Percentiles rank a stretch among this genome's conserved stretches.
Conservation (phyloP, 2,329 filamentous ascomycete species). For the Paecilomyces sp. region DNA sequence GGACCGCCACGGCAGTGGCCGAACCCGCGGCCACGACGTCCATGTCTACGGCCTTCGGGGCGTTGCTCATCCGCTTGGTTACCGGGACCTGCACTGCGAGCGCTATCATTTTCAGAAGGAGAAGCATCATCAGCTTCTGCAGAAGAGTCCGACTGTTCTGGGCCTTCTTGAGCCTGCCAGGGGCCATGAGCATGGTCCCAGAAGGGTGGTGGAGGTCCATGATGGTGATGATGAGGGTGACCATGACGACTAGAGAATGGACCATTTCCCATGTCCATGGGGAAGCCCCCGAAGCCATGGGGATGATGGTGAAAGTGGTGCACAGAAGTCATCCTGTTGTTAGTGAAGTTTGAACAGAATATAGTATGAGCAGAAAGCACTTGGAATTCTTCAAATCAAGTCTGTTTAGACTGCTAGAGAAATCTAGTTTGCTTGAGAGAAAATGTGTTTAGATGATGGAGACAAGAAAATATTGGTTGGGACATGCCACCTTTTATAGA, state of each 20-base stretch:
- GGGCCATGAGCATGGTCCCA: background rate
- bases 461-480: background rate
- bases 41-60: conserved; percentile 4
- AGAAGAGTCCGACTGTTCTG: conserved; percentile 3
- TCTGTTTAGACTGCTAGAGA: background rate
- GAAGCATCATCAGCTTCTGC: background rate
- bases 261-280: conserved; percentile 44
- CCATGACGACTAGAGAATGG: conserved; percentile 36
- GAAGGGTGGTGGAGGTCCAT: conserved; percentile 2
- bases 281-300: conserved; percentile 50
- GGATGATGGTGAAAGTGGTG: conserved; percentile 45
- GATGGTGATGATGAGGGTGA: background rate
- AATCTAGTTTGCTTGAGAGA: background rate
- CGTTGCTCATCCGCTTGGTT: background rate
- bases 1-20: conserved; percentile 8
- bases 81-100: background rate
- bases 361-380: background rate
- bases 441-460: background rate
- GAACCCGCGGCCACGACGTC: conserved; percentile 9
- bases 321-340: conserved; percentile 44
- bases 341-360: background rate
- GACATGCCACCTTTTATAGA: background rate
- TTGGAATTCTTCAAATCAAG: background rate
- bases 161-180: conserved; percentile 1
- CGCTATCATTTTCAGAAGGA: background rate